Conservation (phyloP, 2,329 filamentous ascomycete genomes). For the Fusarium sp. region DNA sequence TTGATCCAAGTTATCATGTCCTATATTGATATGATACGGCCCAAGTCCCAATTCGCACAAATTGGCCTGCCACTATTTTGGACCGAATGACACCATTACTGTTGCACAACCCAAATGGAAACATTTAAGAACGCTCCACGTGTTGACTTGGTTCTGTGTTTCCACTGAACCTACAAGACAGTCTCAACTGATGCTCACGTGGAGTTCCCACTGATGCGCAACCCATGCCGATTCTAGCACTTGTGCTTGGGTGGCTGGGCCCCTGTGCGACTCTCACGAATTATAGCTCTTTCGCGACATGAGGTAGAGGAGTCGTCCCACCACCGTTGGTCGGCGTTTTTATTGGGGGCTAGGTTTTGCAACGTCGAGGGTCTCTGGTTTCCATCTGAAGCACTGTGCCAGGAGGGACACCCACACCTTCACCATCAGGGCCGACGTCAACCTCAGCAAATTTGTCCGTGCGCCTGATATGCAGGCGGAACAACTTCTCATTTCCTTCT, state of each 20-base stretch:
- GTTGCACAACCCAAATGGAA: conserved; percentile 41
- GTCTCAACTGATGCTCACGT: conserved; percentile 41
- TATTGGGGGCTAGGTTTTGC: conserved; percentile 14
- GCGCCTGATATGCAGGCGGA: conserved; percentile 33
- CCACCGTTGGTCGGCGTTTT: conserved; percentile 23
- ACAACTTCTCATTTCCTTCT: conserved; percentile 39
- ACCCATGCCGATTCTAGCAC: conserved; percentile 41
- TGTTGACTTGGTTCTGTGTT: conserved; percentile 41
- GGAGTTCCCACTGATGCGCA: conserved; percentile 46
- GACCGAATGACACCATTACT: conserved; percentile 18
- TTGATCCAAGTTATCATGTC: conserved; percentile 1
- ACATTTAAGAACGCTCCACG: conserved; percentile 41
- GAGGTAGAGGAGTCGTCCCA: conserved; percentile 34
- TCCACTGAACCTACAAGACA: conserved; percentile 38
- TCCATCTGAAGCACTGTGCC: conserved; percentile 31
- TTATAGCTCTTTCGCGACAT: conserved; percentile 36
- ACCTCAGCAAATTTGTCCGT: conserved; percentile 32
- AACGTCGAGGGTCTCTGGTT: conserved; percentile 22
- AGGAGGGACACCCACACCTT: conserved; percentile 27
- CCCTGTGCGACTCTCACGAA: conserved; percentile 37
- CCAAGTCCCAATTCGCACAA: background rate
- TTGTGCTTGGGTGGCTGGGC: conserved; percentile 38
- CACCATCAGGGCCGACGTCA: conserved; percentile 31
- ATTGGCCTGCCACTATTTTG: conserved; percentile 22
- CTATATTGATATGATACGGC: conserved; percentile 2